A percentile compares a stretch with the other conserved stretches of the same genome.
phyloP scores from a whole-genome alignment of 768 basidiomycete species.

The Auriscalpium orientale region DNA sequence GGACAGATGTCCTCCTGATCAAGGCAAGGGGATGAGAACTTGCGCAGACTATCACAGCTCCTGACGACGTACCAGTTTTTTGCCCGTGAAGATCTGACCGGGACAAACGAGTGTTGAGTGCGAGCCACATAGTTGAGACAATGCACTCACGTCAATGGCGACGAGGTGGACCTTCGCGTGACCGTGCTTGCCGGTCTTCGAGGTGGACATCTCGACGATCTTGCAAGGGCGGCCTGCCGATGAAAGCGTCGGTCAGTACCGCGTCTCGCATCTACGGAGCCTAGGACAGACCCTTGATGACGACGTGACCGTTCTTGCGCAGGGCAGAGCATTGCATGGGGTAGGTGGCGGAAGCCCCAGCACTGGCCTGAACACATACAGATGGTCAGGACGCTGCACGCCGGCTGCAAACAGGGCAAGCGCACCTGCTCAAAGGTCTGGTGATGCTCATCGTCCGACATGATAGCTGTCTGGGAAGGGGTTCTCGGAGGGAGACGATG shows the following conservation, averaged over 20 bases:
- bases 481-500: slow-evolving; percentile 20
- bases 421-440: slow-evolving; percentile 78
- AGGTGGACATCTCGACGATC: slow-evolving; percentile 18
- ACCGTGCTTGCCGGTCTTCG: slow-evolving; percentile 91
- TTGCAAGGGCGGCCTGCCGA: slow-evolving; percentile 12
- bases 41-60: neutral
- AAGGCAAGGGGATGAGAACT: neutral
- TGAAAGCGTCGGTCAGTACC: neutral
- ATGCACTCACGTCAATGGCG: slow-evolving; percentile 80
- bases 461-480: slow-evolving; percentile 29
- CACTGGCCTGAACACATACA: slow-evolving; percentile 40
- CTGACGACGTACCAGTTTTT: slow-evolving; percentile 73
- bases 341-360: slow-evolving; percentile 73
- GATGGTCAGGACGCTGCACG: neutral
- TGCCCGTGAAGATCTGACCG: slow-evolving; percentile 90
- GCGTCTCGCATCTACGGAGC: neutral
- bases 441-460: slow-evolving; percentile 88
- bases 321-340: slow-evolving; percentile 97
- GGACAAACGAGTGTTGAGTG: slow-evolving; percentile 2
- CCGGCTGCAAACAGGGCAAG: slow-evolving; percentile 13
- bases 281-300: slow-evolving; percentile 58
- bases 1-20: slow-evolving; percentile 86
- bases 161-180: slow-evolving; percentile 99
- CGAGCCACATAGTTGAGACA: neutral
- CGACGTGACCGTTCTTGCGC: slow-evolving; percentile 74